Evolutionary conservation across 148 eudicot genomes (phyloP), one percentile per base, ranked within the genome.

Genomic region (Talinum fruticosum): DNA sequence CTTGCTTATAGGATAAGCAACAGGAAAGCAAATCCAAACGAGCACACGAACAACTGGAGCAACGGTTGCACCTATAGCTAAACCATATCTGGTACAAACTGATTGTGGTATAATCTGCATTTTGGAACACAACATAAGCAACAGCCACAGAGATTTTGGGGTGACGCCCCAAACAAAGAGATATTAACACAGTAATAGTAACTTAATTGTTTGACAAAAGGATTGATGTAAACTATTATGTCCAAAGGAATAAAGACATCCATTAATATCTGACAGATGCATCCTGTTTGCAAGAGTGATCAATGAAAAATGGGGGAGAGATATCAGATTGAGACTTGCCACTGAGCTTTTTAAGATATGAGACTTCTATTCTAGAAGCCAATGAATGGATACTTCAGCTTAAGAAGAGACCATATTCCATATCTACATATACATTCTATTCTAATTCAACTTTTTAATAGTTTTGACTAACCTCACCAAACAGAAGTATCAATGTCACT

Each of bases 1-100:
- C 97, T 96, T 96, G 93, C 99, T 91, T 79, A 96, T 96, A 38
- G 99, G 99, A 88, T 85, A 96, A 68, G 99, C 97, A 86, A 96
- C 79, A 76, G 99, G 97, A 81, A 86, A 91, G 82, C 99, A 96
- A 36, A 96, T 78, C 93, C 94, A 96, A 82, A 96, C 97, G 80
- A 96, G 97, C 69, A 90, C 84, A 21, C 97, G 99, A 69, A 96
- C 99, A 71, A 91, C 66, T 24, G 99, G 99, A 68, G 97, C 87
- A n/a, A 93, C 87, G 66, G 92, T 28, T 32, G 97, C 97, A 84
- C 99, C 99, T 66, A 96, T 93, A 64, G 91, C 93, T 79, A 96
- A 86, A 79, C 99, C 99, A 84, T 96, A 85, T 75, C 99, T 89
- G 73, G 97, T 81, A 82, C 99, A 93, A 79, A 93, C 85, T 69